phyloP scores from a whole-genome alignment of 2,329 filamentous ascomycete genomes.

The Capronia coronata region DNA sequence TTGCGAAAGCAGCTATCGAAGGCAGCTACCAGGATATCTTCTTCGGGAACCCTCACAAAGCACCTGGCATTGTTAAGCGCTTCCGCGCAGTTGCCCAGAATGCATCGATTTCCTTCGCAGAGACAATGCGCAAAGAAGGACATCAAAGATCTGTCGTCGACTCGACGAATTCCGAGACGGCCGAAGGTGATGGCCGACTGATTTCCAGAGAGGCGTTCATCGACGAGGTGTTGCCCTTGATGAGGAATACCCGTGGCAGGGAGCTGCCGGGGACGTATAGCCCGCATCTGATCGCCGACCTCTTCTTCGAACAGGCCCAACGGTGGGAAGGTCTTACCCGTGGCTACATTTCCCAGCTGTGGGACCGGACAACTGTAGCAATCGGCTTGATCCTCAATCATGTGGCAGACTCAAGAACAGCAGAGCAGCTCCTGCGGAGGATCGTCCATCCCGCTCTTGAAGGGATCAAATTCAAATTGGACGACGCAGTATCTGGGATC shows the following conservation, averaged over 20 bases:
- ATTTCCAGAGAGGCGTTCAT: slow-evolving; percentile 36
- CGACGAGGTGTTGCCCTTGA: slow-evolving; percentile 35
- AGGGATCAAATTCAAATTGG: slow-evolving; percentile 28
- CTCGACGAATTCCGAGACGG: slow-evolving; percentile 4
- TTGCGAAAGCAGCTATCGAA: slow-evolving; percentile 29
- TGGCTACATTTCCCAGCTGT: too few relatives aligned
- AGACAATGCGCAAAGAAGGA: slow-evolving; percentile 17
- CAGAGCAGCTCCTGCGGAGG: slow-evolving; percentile 17
- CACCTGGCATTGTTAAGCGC: slow-evolving; percentile 29
- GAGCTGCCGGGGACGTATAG: slow-evolving; percentile 56
- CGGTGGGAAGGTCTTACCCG: too few relatives aligned
- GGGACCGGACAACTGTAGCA: too few relatives aligned
- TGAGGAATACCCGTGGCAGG: slow-evolving; percentile 43
- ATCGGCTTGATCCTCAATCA: slow-evolving; percentile 27
- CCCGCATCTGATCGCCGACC: slow-evolving; percentile 50
- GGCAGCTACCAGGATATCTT: slow-evolving; percentile 34
- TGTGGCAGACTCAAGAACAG: slow-evolving; percentile 28
- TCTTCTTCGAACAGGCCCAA: slow-evolving; percentile 54
- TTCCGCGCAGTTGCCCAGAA: slow-evolving; percentile 33
- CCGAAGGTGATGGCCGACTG: slow-evolving; percentile 15
- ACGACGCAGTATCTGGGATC: slow-evolving; percentile 42
- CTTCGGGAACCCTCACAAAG: slow-evolving; percentile 29
- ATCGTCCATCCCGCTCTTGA: slow-evolving; percentile 30
- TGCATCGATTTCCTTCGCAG: slow-evolving; percentile 22
- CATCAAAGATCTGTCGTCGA: slow-evolving; percentile 19